Conservation (phyloP, 1,139 yeast species). For the Taphrina deformans region DNA sequence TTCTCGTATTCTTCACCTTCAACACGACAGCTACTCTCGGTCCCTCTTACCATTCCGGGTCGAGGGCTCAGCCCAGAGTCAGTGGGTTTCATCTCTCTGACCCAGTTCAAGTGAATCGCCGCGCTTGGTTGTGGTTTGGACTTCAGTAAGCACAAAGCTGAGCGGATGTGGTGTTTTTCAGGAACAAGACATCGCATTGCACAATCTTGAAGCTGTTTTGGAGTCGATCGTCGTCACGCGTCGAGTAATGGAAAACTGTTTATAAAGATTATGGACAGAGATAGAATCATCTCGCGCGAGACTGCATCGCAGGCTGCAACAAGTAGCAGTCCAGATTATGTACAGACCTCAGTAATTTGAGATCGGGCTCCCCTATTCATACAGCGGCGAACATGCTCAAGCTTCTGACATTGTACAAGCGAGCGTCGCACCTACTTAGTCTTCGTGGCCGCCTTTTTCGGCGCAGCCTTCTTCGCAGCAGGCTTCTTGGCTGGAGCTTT, state of each 20-base stretch:
- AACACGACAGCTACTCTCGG: neutral
- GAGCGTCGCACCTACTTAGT: neutral
- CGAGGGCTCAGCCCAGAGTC: no score
- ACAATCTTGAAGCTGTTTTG: no score
- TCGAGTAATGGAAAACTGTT: neutral
- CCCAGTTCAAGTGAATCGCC: no score
- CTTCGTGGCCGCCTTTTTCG: slow-evolving; percentile 27
- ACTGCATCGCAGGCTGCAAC: slow-evolving; percentile 11
- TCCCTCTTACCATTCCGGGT: neutral
- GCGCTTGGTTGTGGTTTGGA: no score
- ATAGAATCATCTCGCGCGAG: neutral
- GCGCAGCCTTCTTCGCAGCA: slow-evolving; percentile 20
- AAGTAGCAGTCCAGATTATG: slow-evolving; percentile 7
- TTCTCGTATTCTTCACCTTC: neutral
- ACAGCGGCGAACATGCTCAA: neutral
- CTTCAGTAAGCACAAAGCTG: no score
- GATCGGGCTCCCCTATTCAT: neutral
- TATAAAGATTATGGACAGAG: slow-evolving; percentile 6
- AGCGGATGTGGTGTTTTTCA: no score
- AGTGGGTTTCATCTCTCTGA: no score
- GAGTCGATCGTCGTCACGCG: no score
- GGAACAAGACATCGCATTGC: no score
- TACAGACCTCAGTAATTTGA: neutral
- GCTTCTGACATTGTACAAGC: neutral
- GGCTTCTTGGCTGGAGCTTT: slow-evolving; percentile 19